A percentile compares a stretch with the other conserved stretches of the same genome.
These are phyloP conservation scores for Xylariaceae sp. DNA, from an alignment of 2,329 filamentous ascomycete species.

Conservation along the genomic window DNA sequence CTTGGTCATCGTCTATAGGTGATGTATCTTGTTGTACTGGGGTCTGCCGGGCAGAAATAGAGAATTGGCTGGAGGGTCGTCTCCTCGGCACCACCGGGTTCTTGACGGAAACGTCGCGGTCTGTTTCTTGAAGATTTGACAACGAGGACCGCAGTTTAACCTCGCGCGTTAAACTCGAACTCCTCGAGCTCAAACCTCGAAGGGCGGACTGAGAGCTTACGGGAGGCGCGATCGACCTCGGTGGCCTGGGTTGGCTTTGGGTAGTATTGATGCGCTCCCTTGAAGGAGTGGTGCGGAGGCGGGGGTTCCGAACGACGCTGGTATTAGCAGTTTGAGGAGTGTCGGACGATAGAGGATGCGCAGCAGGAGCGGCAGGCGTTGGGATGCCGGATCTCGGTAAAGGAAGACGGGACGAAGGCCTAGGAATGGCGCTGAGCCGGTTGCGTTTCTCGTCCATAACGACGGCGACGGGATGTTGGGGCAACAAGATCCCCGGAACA, in stretches of 20 bases:
- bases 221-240: slow-evolving; percentile 16
- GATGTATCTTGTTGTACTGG: slow-evolving; percentile 8
- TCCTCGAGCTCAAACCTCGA: slow-evolving; percentile 13
- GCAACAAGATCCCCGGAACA: too few relatives aligned
- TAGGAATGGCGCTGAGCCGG: slow-evolving; percentile 25
- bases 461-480: too few relatives aligned
- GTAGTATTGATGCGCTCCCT: slow-evolving; percentile 22
- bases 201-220: slow-evolving; percentile 17
- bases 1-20: slow-evolving; percentile 9
- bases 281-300: slow-evolving; percentile 22
- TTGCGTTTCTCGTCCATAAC: too few relatives aligned
- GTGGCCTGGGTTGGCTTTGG: slow-evolving; percentile 19
- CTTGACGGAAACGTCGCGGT: slow-evolving; percentile 16
- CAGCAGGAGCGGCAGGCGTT: slow-evolving; percentile 7
- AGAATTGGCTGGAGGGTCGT: slow-evolving; percentile 21
- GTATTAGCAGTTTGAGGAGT: slow-evolving; percentile 11
- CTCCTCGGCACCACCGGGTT: slow-evolving; percentile 15
- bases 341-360: slow-evolving; percentile 9
- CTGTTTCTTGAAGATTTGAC: slow-evolving; percentile 12
- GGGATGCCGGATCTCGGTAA: slow-evolving; percentile 24
- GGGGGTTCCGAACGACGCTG: slow-evolving; percentile 15
- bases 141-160: slow-evolving; percentile 6
- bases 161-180: slow-evolving; percentile 17
- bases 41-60: slow-evolving; percentile 8
- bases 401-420: slow-evolving; percentile 28